phyloP scores from a whole-genome alignment of 208 protist species.

The Trypanosoma theileri region DNA sequence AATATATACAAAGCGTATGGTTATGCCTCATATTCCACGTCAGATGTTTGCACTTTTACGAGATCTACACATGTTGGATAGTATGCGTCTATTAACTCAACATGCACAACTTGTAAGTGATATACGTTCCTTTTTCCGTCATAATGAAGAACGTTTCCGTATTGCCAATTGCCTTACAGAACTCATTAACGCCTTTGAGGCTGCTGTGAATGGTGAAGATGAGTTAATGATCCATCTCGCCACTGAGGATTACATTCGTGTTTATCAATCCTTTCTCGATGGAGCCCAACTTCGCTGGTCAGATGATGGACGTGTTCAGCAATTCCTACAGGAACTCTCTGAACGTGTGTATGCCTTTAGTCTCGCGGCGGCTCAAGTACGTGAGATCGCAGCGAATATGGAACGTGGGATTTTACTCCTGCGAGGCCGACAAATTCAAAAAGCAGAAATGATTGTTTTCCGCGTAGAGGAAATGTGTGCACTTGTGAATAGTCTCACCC shows the following conservation, averaged over 20 bases:
- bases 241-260: conserved; percentile 70
- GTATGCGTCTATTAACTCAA: conserved; percentile 32
- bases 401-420: conserved; percentile 52
- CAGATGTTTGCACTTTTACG: conserved; percentile 27
- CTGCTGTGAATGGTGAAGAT: conserved; percentile 69
- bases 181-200: conserved; percentile 72
- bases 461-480: conserved; percentile 57
- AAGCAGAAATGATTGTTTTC: conserved; percentile 52
- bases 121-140: conserved; percentile 43
- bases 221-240: conserved; percentile 72
- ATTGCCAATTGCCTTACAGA: conserved; percentile 68
- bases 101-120: conserved; percentile 22
- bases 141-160: conserved; percentile 67
- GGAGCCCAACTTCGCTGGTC: conserved; percentile 65
- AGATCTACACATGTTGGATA: conserved; percentile 74
- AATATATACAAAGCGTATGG: background rate
- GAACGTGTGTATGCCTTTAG: conserved; percentile 64
- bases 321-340: conserved; percentile 62
- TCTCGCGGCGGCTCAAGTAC: conserved; percentile 49
- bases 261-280: conserved; percentile 57
- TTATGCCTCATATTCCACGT: conserved; percentile 29
- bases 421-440: conserved; percentile 37
- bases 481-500: conserved; percentile 51
- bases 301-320: conserved; percentile 47
- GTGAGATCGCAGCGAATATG: conserved; percentile 53